phyloP scores from a whole-genome alignment of 495 filamentous ascomycete species.

The Xylaria grammica region DNA sequence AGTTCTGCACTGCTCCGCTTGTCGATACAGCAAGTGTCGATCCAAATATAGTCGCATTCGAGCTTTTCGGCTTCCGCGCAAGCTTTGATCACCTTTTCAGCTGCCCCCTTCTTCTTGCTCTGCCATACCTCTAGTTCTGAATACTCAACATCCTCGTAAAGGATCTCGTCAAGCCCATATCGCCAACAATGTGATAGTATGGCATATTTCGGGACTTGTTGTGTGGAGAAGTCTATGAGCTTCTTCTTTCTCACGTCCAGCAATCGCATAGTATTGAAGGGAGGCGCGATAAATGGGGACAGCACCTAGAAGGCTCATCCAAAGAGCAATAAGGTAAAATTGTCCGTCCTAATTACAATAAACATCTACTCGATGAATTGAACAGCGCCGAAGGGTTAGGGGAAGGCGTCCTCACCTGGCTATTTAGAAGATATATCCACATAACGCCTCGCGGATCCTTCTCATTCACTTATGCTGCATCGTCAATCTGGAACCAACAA shows the following conservation, averaged over 20 bases:
- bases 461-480: no score
- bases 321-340: no score
- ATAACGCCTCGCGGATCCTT: no score
- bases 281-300: not conserved
- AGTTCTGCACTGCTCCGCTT: slow-evolving; percentile 36
- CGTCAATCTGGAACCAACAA: no score
- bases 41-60: slow-evolving; percentile 31
- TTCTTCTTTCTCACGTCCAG: not conserved
- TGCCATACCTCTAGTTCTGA: not conserved
- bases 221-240: not conserved
- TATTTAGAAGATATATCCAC: no score
- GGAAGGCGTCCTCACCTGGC: no score
- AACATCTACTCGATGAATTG: no score
- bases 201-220: slow-evolving; percentile 24
- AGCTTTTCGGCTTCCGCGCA: slow-evolving; percentile 13
- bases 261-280: not conserved
- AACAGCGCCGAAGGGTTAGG: no score
- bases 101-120: slow-evolving; percentile 15
- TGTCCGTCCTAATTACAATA: no score
- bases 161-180: slow-evolving; percentile 34
- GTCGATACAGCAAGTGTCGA: slow-evolving; percentile 41
- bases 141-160: slow-evolving; percentile 31
- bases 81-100: not conserved
- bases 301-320: no score
- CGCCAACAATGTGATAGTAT: slow-evolving; percentile 45